Conservation (phyloP, 208 protist species). For the Leishmania martiniquensis region DNA sequence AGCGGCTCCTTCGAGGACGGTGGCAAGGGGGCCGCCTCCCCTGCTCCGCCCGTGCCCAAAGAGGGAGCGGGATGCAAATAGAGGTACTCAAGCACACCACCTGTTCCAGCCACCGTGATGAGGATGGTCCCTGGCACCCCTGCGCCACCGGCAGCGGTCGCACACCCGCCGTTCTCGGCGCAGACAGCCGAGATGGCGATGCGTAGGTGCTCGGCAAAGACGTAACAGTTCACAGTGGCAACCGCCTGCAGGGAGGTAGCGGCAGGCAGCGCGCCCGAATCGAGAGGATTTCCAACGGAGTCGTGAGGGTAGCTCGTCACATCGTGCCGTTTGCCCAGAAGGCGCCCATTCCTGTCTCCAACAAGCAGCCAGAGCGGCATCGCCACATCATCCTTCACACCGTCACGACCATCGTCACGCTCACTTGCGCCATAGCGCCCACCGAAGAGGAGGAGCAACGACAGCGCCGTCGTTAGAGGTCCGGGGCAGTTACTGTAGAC, state of each 20-base stretch:
- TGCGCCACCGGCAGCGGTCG: neutral
- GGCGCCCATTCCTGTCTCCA: conserved; percentile 22
- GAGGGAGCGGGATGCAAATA: neutral
- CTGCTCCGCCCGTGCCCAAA: neutral
- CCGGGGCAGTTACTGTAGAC: conserved; percentile 24
- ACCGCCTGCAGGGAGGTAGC: conserved; percentile 1
- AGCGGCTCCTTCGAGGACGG: conserved; percentile 26
- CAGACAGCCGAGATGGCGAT: conserved; percentile 23
- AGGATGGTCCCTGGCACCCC: neutral
- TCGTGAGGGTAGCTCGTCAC: neutral
- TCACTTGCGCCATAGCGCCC: neutral
- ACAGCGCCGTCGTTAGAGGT: conserved; percentile 15
- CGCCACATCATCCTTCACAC: neutral
- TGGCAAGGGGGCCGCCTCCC: neutral
- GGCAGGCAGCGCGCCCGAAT: neutral
- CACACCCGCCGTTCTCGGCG: conserved; percentile 1
- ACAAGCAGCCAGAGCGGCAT: conserved; percentile 21
- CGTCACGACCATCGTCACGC: neutral
- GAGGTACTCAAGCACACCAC: conserved; percentile 22
- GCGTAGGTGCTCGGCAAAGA: conserved; percentile 28
- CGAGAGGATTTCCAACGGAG: neutral
- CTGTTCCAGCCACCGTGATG: conserved; percentile 22
- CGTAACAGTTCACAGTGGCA: conserved; percentile 14
- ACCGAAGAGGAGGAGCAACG: neutral
- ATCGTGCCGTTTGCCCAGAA: conserved; percentile 3